Base-by-base conservation (phyloP, 495 filamentous ascomycete species). In the Rostrohypoxylon terebratum region DNA sequence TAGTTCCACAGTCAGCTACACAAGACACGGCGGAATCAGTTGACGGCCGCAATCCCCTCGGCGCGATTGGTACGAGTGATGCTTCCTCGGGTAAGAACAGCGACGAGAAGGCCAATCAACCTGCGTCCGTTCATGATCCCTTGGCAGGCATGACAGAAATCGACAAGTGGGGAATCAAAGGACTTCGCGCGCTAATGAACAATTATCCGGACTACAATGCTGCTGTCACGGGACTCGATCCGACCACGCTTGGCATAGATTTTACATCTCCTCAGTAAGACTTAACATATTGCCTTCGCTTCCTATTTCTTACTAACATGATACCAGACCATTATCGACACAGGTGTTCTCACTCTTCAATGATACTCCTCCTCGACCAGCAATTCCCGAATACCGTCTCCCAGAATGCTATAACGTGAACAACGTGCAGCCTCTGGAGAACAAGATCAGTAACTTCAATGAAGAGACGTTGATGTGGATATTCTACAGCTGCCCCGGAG, bases 381-480 rank as follows among this genome's bases (percentile, higher is more conserved):
- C 93, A 8, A 87, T 96, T 53, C 92, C 93, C 40, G 91, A 94
- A 53, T 95, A 91, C 77, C 86, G 83, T 11, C 80, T 97, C 6
- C 94, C 94, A 1, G 87, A 90, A 21, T 96, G 93, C 78, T 98
- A 98, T 78, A 89, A 86, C 51, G 94, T 98, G 21, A 90, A 88
- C 70, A 98, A 97, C 74, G 91, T 96, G 33, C 92, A 94, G 73
- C 88, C 89, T 14, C 84, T 97, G 18, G 88, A 93, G 50, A 87
- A 88, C 58, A 92, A 94, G 70, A 92, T 97, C 50, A 83, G 85
- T 14, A 92, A 89, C 59, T 96, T 97, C 82, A 91, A 91, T 69
- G 93, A 97, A 65, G 94, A 98, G 78, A 96, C 94, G 0, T 84
- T 98, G 61, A 94, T 98, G 78, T 94, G 91, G 83, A 96, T 98